phyloP scores from a whole-genome alignment of 176 grass and related monocot genomes.

The Hordeum vulgare region DNA sequence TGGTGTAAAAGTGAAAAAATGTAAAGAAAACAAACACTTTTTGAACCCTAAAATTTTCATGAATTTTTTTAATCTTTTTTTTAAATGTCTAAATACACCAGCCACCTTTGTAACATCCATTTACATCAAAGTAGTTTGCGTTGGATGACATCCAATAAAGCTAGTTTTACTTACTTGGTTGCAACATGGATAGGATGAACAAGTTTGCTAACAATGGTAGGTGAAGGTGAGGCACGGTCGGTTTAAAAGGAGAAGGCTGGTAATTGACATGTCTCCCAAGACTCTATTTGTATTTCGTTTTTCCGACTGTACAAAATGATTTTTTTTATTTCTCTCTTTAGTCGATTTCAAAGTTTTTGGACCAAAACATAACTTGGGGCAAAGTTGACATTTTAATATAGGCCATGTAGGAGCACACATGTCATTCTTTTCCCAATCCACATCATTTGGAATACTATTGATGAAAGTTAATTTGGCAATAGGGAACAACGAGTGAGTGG shows the following conservation, averaged over 20 bases:
- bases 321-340: not conserved
- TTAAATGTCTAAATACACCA: not conserved
- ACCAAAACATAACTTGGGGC: not conserved
- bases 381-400: not conserved
- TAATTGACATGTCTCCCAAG: not conserved
- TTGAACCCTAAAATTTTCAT: not conserved
- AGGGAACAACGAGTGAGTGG: conserved; percentile 40
- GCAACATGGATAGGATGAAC: not conserved
- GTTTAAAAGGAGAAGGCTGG: not conserved
- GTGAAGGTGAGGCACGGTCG: not conserved
- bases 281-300: not conserved
- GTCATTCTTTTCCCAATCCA: not conserved
- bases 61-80: not conserved
- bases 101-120: not conserved
- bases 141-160: not conserved
- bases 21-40: not conserved
- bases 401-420: not conserved
- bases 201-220: not conserved
- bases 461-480: not conserved
- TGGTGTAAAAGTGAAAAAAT: not conserved
- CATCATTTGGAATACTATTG: not conserved
- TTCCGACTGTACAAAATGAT: not conserved
- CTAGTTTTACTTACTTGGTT: not conserved
- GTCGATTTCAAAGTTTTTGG: not conserved
- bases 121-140: not conserved